phyloP scores from a whole-genome alignment of 441 rosid genomes.

The Erysimum cheiri region DNA sequence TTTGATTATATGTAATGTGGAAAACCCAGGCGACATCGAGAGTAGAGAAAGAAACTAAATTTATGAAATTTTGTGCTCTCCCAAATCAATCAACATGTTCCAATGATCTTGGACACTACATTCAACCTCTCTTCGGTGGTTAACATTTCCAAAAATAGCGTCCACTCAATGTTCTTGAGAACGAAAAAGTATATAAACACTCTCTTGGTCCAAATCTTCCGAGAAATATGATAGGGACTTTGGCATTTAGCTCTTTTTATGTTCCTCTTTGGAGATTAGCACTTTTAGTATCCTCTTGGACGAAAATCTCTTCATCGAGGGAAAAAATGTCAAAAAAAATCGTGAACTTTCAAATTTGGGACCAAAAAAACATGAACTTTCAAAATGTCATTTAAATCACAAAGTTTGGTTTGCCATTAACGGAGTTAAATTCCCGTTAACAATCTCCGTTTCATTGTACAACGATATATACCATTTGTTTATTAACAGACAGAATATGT shows the following conservation, averaged over 20 bases:
- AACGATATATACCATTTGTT: no score
- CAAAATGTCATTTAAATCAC: no score
- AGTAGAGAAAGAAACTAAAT: neutral
- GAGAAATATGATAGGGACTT: conserved; percentile 10
- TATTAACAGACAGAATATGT: no score
- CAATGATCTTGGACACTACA: neutral
- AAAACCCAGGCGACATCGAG: neutral
- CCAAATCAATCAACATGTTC: neutral
- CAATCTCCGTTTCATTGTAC: no score
- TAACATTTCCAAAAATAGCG: neutral
- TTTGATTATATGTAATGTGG: conserved; percentile 14
- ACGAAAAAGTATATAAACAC: neutral
- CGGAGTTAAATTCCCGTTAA: no score
- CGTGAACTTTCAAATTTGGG: no score
- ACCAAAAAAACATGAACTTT: no score
- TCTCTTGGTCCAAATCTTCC: conserved; percentile 14
- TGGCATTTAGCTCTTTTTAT: conserved; percentile 24
- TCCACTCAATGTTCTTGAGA: neutral
- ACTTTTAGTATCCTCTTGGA: conserved; percentile 18
- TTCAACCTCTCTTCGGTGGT: neutral
- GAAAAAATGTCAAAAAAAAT: no score
- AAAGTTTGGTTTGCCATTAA: no score
- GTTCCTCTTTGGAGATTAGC: conserved; percentile 38
- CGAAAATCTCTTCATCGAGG: neutral
- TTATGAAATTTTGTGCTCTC: neutral